These are phyloP conservation scores for Papiliotrema nemorosa DNA, from an alignment of 1,284 basidiomycete species.

Conservation along the genomic window DNA sequence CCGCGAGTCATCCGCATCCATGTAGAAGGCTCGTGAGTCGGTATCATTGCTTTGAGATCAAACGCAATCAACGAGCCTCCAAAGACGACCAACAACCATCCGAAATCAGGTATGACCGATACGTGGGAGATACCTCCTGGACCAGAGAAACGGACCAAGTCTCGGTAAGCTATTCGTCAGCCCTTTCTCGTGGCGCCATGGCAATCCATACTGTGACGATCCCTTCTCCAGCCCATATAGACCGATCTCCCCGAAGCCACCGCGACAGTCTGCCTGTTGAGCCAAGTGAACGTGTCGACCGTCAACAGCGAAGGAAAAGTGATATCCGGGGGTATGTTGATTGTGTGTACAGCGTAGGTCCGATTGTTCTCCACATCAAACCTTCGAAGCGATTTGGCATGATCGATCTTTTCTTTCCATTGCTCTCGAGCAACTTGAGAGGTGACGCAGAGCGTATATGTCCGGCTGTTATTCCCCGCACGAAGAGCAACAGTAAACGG, in stretches of 20 bases:
- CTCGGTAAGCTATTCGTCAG: slow-evolving; percentile 23
- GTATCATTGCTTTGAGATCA: slow-evolving; percentile 27
- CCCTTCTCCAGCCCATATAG: slow-evolving; percentile 34
- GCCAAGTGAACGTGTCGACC: slow-evolving; percentile 32
- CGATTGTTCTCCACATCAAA: slow-evolving; percentile 37
- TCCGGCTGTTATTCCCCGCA: slow-evolving; percentile 13
- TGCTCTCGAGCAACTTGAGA: slow-evolving; percentile 15
- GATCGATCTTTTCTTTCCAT: slow-evolving; percentile 37
- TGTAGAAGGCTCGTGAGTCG: slow-evolving; percentile 28
- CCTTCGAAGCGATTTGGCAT: slow-evolving; percentile 26
- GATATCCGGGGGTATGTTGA: slow-evolving; percentile 19
- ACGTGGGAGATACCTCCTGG: slow-evolving; percentile 20
- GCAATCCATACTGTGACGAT: slow-evolving; percentile 18
- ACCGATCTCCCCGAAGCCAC: slow-evolving; percentile 22
- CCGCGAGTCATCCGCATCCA: slow-evolving; percentile 19
- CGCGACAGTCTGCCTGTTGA: slow-evolving; percentile 27
- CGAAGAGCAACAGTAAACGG: slow-evolving; percentile 29
- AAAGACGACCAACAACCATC: slow-evolving; percentile 27
- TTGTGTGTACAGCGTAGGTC: slow-evolving; percentile 28
- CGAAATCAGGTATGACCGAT: slow-evolving; percentile 28
- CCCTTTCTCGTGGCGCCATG: background rate
- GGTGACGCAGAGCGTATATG: slow-evolving; percentile 34
- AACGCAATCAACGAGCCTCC: slow-evolving; percentile 25
- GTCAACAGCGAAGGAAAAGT: slow-evolving; percentile 13
- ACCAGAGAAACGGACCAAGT: slow-evolving; percentile 23